Percentiles rank a stretch among this genome's conserved stretches.
These are phyloP conservation scores for Xylaria sp. DNA, from an alignment of 2,329 filamentous ascomycete genomes.

Conservation along the genomic window DNA sequence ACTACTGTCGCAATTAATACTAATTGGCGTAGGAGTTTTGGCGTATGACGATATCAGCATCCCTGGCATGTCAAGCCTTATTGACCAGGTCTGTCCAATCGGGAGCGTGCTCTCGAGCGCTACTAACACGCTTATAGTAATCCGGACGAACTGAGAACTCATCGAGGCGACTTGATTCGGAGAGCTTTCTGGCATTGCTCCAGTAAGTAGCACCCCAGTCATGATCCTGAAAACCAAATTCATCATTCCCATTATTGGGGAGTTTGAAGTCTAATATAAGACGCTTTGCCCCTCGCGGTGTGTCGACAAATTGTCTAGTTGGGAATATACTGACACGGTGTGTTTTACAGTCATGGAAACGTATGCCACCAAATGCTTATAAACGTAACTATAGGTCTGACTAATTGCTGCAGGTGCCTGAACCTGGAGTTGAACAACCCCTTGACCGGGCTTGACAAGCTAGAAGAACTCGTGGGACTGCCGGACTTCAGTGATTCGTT, in stretches of 20 bases:
- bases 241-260: background rate
- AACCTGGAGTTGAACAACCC: conserved; percentile 63
- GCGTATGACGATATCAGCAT: conserved; percentile 59
- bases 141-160: conserved; percentile 49
- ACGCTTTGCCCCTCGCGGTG: background rate
- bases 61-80: conserved; percentile 58
- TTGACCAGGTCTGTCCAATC: conserved; percentile 51
- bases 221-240: background rate
- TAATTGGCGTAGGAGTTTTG: conserved; percentile 56
- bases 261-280: background rate
- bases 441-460: conserved; percentile 54
- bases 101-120: background rate
- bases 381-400: background rate
- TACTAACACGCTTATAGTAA: conserved; percentile 34
- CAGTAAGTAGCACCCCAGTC: conserved; percentile 14
- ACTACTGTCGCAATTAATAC: conserved; percentile 7
- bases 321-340: background rate
- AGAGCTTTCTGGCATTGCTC: conserved; percentile 61
- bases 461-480: conserved; percentile 57
- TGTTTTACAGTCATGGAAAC: conserved; percentile 47
- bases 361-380: conserved; percentile 36
- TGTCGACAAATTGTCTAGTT: background rate
- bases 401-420: conserved; percentile 47
- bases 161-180: conserved; percentile 54
- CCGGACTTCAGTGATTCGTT: conserved; percentile 55